These are phyloP conservation scores for Mortierella antarctica DNA, from an alignment of 192 early-diverging fungal species.

Conservation along the genomic window DNA sequence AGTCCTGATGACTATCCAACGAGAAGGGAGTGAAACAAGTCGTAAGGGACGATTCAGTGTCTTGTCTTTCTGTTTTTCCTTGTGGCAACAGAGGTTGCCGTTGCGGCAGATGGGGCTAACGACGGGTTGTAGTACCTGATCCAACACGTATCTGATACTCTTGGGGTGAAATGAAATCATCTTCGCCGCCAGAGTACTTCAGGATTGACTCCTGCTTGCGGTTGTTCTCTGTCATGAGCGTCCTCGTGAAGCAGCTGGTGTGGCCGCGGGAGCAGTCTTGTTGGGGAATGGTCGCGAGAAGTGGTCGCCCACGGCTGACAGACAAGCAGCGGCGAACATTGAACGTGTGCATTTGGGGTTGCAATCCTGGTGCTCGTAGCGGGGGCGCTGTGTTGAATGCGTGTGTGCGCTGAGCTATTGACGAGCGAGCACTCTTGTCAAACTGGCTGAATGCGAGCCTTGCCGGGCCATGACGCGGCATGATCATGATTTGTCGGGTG, in stretches of 20 bases:
- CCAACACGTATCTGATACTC: slow-evolving; percentile 47
- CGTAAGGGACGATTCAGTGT: not conserved
- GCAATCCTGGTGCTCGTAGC: no score
- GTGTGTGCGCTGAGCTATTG: no score
- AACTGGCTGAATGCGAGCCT: no score
- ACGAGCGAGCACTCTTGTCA: no score
- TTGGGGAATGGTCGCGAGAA: no score
- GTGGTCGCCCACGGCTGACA: no score
- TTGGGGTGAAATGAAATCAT: slow-evolving; percentile 13
- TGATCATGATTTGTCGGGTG: no score
- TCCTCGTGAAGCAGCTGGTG: not conserved
- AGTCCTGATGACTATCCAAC: slow-evolving; percentile 58
- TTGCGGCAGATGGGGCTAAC: not conserved
- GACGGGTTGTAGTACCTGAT: slow-evolving; percentile 12
- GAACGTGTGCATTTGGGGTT: no score
- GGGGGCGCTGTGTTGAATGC: no score
- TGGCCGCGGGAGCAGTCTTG: no score
- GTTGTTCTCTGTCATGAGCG: slow-evolving; percentile 7
- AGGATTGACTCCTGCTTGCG: slow-evolving; percentile 3
- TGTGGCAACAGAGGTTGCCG: not conserved
- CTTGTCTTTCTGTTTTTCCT: not conserved
- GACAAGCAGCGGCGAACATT: no score
- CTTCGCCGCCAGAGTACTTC: slow-evolving; percentile 18
- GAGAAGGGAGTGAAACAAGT: not conserved
- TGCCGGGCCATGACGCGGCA: no score